phyloP scores from a whole-genome alignment of 257 asterid species.

The Solanum verrucosum region DNA sequence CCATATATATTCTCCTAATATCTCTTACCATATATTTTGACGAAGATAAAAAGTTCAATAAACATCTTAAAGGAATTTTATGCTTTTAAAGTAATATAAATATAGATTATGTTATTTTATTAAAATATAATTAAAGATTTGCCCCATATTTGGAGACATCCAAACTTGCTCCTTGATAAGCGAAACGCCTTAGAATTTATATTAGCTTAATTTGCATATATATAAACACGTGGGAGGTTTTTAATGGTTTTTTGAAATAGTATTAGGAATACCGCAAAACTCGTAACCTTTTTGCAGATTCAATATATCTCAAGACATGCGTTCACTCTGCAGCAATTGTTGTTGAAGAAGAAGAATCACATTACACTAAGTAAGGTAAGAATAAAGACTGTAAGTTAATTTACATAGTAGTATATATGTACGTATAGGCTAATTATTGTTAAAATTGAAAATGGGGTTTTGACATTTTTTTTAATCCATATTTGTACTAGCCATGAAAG shows the following conservation, averaged over 20 bases:
- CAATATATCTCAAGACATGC: not conserved
- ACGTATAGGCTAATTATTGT: not conserved
- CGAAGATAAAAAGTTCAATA: not conserved
- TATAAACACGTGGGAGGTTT: not conserved
- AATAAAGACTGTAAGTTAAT: not conserved
- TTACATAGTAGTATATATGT: not conserved
- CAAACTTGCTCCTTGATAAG: not conserved
- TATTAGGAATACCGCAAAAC: not conserved
- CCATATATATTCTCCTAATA: not conserved
- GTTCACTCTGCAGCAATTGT: not conserved
- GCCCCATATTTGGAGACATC: not conserved
- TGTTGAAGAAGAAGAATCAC: not conserved
- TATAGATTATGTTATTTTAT: not conserved
- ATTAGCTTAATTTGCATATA: not conserved
- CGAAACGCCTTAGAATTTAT: not conserved
- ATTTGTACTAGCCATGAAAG: conserved; percentile 57
- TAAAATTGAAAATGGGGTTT: not conserved
- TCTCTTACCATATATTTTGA: too few species aligned
- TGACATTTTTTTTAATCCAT: not conserved
- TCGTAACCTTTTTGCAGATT: not conserved
- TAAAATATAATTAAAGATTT: not conserved
- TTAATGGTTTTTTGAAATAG: not conserved
- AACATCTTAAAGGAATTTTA: not conserved
- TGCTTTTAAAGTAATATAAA: not conserved
- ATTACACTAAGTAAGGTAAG: not conserved